These are phyloP conservation scores for Leishmania martiniquensis DNA, from an alignment of 208 protist genomes.

Conservation along the genomic window DNA sequence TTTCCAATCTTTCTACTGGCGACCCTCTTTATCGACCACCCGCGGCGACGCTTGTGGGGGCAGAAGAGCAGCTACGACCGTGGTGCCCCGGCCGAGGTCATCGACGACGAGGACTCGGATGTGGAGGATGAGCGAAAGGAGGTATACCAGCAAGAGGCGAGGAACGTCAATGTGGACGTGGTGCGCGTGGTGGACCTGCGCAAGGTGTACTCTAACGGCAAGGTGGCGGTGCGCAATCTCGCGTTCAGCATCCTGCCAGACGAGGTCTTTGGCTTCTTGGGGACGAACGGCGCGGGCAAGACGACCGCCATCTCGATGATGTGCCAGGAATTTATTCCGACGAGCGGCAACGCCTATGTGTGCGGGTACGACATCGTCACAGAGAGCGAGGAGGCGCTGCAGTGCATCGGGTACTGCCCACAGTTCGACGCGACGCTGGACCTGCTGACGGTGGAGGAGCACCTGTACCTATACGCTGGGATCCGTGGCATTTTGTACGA, in stretches of 20 bases:
- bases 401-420: constrained; percentile 90
- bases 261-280: constrained; percentile 90
- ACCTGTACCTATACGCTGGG: constrained; percentile 47
- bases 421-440: constrained; percentile 93
- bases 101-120: constrained; percentile 51
- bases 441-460: constrained; percentile 89
- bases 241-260: constrained; percentile 67
- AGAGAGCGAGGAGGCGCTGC: constrained; percentile 43
- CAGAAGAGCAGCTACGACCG: constrained; percentile 31
- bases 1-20: constrained; percentile 57
- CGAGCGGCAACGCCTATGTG: constrained; percentile 65
- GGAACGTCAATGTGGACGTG: constrained; percentile 37
- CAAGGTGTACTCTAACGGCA: constrained; percentile 69
- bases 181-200: constrained; percentile 69
- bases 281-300: constrained; percentile 91
- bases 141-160: constrained; percentile 43
- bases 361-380: constrained; percentile 63
- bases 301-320: constrained; percentile 86
- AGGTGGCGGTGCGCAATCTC: constrained; percentile 72
- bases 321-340: constrained; percentile 74
- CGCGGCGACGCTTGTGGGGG: constrained; percentile 41
- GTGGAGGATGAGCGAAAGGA: constrained; percentile 51
- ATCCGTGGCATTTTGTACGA: constrained; percentile 39
- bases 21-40: constrained; percentile 74
- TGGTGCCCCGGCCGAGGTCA: constrained; percentile 28